Evolutionary conservation across 2,329 filamentous ascomycete genomes (phyloP).

Genomic region (Alternaria panax): DNA sequence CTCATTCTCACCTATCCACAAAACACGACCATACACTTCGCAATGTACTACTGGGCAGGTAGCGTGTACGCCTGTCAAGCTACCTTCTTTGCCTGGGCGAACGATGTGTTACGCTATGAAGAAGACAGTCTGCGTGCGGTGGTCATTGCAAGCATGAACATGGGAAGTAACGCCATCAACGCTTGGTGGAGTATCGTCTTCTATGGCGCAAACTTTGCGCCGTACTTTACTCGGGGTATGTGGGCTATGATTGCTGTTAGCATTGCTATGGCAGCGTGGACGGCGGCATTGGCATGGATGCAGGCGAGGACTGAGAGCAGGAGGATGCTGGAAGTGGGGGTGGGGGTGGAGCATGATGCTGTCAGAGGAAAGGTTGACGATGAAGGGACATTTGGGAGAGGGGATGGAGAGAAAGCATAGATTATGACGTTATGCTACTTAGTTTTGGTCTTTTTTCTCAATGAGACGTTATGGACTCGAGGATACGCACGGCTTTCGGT

Average conservation of each 20-base stretch:
- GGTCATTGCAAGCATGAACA: slow-evolving; percentile 75
- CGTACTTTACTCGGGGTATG: slow-evolving; percentile 73
- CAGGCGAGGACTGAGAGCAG: slow-evolving; percentile 51
- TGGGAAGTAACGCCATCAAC: slow-evolving; percentile 66
- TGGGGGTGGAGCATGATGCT: slow-evolving; percentile 1
- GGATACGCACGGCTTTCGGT: background rate
- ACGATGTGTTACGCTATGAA: slow-evolving; percentile 71
- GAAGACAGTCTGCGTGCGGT: slow-evolving; percentile 69
- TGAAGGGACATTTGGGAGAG: background rate
- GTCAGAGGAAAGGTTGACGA: slow-evolving; percentile 2
- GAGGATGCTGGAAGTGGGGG: slow-evolving; percentile 24
- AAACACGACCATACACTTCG: slow-evolving; percentile 65
- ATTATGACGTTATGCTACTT: background rate
- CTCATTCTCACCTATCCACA: slow-evolving; percentile 65
- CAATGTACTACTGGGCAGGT: slow-evolving; percentile 74
- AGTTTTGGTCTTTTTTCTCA: background rate
- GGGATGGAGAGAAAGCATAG: background rate
- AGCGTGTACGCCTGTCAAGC: slow-evolving; percentile 76
- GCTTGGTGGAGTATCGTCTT: slow-evolving; percentile 78
- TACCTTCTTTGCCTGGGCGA: slow-evolving; percentile 78
- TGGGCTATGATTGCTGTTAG: slow-evolving; percentile 74
- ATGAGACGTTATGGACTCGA: background rate
- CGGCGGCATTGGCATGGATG: slow-evolving; percentile 60
- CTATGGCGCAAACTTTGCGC: slow-evolving; percentile 71
- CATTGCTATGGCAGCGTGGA: slow-evolving; percentile 68